phyloP scores from a whole-genome alignment of 768 basidiomycete species.

The Infundibulicybe gibba region DNA sequence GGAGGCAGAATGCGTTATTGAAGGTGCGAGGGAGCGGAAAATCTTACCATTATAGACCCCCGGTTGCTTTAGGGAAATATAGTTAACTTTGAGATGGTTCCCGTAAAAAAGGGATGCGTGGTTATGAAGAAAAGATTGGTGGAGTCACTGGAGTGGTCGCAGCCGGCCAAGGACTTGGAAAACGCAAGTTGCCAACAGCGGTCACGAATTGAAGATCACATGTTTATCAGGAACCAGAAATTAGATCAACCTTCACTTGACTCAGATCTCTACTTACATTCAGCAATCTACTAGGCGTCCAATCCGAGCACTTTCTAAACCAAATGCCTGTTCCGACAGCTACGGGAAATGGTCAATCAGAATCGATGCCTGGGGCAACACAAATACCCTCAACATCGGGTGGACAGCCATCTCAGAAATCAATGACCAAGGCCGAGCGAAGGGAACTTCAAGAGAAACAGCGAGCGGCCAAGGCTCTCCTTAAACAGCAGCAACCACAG shows the following conservation, averaged over 20 bases:
- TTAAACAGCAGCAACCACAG: slow-evolving; percentile 25
- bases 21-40: too few species aligned
- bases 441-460: slow-evolving; percentile 78
- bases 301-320: too few species aligned
- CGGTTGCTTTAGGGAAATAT: too few species aligned
- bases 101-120: too few species aligned
- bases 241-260: slow-evolving; percentile 10
- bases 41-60: too few species aligned
- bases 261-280: background rate
- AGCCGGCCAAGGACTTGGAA: background rate
- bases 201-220: background rate
- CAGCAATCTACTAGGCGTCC: background rate
- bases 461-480: slow-evolving; percentile 67
- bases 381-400: slow-evolving; percentile 2
- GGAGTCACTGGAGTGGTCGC: too few species aligned
- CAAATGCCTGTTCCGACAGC: slow-evolving; percentile 30
- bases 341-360: background rate
- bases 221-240: background rate
- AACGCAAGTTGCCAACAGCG: background rate
- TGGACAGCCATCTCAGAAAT: slow-evolving; percentile 52
- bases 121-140: too few species aligned
- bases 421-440: slow-evolving; percentile 78
- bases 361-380: background rate
- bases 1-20: background rate
- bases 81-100: too few species aligned